phyloP scores from a whole-genome alignment of 805 yeast genomes.

The Brettanomyces bruxellensis region DNA sequence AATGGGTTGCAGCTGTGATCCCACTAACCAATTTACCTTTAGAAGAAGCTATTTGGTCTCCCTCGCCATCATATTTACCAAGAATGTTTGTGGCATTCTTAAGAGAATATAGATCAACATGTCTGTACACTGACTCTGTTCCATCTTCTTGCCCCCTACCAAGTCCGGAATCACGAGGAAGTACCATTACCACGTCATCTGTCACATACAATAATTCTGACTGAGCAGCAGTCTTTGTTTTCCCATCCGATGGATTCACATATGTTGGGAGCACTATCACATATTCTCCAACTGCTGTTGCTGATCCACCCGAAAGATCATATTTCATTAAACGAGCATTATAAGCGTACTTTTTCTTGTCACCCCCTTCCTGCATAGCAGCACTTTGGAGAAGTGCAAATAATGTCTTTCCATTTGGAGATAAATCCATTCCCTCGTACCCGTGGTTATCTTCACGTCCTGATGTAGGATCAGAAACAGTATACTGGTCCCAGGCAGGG shows the following conservation, averaged over 20 bases:
- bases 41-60: conserved; percentile 17
- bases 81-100: conserved; percentile 21
- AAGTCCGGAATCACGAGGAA: conserved; percentile 22
- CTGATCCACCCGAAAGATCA: conserved; percentile 14
- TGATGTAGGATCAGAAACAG: conserved; percentile 14
- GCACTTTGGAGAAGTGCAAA: conserved; percentile 22
- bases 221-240: conserved; percentile 23
- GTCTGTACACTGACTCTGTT: conserved; percentile 20
- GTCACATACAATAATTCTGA: conserved; percentile 21
- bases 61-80: conserved; percentile 21
- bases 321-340: conserved; percentile 21
- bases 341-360: conserved; percentile 12
- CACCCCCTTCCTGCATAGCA: conserved; percentile 25
- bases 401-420: conserved; percentile 23
- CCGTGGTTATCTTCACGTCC: conserved; percentile 25
- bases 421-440: conserved; percentile 23
- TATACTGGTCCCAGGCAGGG: conserved; percentile 17
- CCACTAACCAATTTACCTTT: conserved; percentile 16
- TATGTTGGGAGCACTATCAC: conserved; percentile 22
- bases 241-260: conserved; percentile 13
- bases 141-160: conserved; percentile 16
- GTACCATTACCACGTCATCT: conserved; percentile 21
- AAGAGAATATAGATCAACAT: conserved; percentile 21
- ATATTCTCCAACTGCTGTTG: conserved; percentile 19
- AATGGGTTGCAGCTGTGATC: conserved; percentile 19